Evolutionary conservation across 352 stramenopile species (phyloP), one percentile per base, ranked within the genome.

Genomic region (Pythium phragmitis): DNA sequence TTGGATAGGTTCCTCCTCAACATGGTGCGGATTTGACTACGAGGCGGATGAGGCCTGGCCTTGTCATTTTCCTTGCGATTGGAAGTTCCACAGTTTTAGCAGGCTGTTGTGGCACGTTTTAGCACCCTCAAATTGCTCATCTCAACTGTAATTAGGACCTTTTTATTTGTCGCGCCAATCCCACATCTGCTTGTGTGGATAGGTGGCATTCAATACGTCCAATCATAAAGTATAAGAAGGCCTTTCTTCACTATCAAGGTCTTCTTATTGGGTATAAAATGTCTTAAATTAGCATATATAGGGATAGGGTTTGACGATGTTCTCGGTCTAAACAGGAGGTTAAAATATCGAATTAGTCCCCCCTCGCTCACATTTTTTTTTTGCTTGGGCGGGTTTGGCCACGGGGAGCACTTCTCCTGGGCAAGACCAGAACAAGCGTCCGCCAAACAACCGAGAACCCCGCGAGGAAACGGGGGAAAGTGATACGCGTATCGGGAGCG

Each of bases 361-460:
- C 47, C 47, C 50, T 26, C 26, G 41, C n/a, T 30, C 26, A 30
- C 26, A 30, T 3, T 42, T 16, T 17, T 17, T 39, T 39, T 60
- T 42, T 53, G 30, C 49, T 36, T 65, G 58, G 36, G 47, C n/a
- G 28, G 26, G 46, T 63, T 63, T 63, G 57, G 34, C 46, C 57
- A 53, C 48, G 33, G 26, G 5, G n/a, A 49, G 34, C 34, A 3
- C 36, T 30, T 30, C 26, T 30, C 26, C 19, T 33, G 51, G 48
- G 49, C 37, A 51, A 69, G 63, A 63, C 54, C 63, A 60, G 55
- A 63, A 62, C 63, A 69, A 69, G 63, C 55, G 55, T 48, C 63
- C 55, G 63, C 63, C 63, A 69, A 69, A 69, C 63, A 69, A 59
- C 61, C 17, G 33, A 67, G 60, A 67, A 67, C 51, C 60, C 36